Base-by-base conservation (phyloP, 129 eudicot genomes). In the Escallonia rubra region DNA sequence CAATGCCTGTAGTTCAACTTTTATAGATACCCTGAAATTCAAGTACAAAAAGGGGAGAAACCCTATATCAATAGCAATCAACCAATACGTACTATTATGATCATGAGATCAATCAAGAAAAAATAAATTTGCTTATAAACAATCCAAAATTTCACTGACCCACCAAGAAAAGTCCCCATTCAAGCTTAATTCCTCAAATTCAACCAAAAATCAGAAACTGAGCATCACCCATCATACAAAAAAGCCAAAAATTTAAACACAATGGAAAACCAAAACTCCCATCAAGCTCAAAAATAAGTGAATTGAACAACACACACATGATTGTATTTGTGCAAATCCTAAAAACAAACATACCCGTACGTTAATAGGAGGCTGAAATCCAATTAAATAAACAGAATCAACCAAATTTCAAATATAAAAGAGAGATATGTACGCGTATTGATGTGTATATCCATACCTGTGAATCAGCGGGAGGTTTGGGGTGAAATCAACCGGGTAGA, bases 381-480 rank as follows among this genome's bases (percentile, higher is more conserved):
- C 11, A 52, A 3, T 3, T 12, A 13, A n/a, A 14, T 10, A 7
- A 14, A 6, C 6, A 10, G 5, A 12, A n/a, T 54, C 15, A 54
- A 16, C 6, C 6, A 10, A 6, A 54, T 34, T 10, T 34, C 5
- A 10, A 59, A 7, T 12, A 7, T 11, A 23, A 56, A 43, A 6
- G n/a, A 39, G 63, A 12, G 6, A 59, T 7, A 41, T 60, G 41
- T 60, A 60, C 39, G 6, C 41, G 43, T 40, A 34, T 54, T 16
- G 4, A 12, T 40, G n/a, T 61, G 5, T 34, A 61, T 61, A 5
- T 15, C 42, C 7, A 41, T 59, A 61, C 66, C 66, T 42, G 39
- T 10, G 52, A 42, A 61, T 14, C 66, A 39, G 50, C 43, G 66
- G 6, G 39, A 61, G 50, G 43, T 12, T 61, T 43, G 66, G 66